Percentiles rank a stretch among this genome's conserved stretches.
Conservation (phyloP, 208 protist species). For the Acanthamoeba pearcei region DNA sequence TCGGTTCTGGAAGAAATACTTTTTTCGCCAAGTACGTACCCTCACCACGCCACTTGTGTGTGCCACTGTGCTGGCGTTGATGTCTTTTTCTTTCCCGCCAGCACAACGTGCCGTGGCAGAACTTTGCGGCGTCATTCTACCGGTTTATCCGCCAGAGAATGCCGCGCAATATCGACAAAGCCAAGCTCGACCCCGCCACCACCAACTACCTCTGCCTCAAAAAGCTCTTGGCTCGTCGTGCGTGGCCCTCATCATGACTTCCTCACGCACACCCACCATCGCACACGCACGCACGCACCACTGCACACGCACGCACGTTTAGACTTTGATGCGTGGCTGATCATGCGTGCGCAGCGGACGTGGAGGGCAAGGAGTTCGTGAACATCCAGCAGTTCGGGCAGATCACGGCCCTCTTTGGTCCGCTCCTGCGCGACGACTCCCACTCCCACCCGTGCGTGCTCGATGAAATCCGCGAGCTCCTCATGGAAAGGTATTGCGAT, state of each 20-base stretch:
- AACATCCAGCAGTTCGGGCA: slow-evolving; percentile 82
- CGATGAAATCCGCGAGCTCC: slow-evolving; percentile 15
- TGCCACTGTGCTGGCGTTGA: background rate
- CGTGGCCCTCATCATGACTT: background rate
- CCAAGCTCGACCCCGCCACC: background rate
- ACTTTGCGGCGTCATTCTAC: slow-evolving; percentile 7
- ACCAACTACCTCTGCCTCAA: slow-evolving; percentile 37
- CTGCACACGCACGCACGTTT: too few relatives aligned
- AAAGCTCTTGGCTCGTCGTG: slow-evolving; percentile 20
- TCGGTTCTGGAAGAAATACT: slow-evolving; percentile 82
- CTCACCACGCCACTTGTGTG: background rate
- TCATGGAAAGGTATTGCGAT: background rate
- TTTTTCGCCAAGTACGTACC: slow-evolving; percentile 33
- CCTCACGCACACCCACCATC: background rate
- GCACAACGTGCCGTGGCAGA: slow-evolving; percentile 7
- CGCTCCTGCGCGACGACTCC: slow-evolving; percentile 5
- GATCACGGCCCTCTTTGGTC: slow-evolving; percentile 82
- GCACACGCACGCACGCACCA: background rate
- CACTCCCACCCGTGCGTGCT: background rate
- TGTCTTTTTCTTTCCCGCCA: background rate
- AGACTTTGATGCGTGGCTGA: background rate
- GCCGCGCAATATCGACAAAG: slow-evolving; percentile 8
- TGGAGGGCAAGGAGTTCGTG: slow-evolving; percentile 48
- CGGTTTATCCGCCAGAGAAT: slow-evolving; percentile 15
- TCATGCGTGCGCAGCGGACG: slow-evolving; percentile 2